These are phyloP conservation scores for Eimeria praecox DNA, from an alignment of 169 alveolate species.

Conservation along the genomic window DNA sequence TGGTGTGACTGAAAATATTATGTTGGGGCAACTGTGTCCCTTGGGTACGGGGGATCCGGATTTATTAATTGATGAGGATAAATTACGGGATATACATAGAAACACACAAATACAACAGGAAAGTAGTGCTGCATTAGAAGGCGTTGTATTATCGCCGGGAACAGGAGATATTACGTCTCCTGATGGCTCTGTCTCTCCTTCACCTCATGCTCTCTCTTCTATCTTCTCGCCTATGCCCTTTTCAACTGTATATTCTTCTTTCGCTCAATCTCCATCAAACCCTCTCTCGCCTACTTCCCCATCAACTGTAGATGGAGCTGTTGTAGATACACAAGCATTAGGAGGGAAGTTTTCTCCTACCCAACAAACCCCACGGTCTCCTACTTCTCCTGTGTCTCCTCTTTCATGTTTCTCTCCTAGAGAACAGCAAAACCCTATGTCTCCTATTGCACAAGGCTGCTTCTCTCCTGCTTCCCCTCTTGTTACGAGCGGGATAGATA, in stretches of 20 bases:
- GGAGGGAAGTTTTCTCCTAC: conserved; percentile 95
- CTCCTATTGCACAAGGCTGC: conserved; percentile 83
- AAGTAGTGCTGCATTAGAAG: conserved; percentile 85
- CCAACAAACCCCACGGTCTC: conserved; percentile 92
- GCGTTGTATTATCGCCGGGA: conserved; percentile 87
- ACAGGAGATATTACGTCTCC: conserved; percentile 85
- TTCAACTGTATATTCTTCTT: conserved; percentile 58
- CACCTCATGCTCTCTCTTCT: conserved; percentile 88
- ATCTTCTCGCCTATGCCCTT: conserved; percentile 89
- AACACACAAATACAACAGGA: conserved; percentile 89
- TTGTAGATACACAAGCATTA: conserved; percentile 87
- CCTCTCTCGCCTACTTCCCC: conserved; percentile 80
- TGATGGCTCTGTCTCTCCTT: conserved; percentile 89
- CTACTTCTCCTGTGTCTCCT: conserved; percentile 89
- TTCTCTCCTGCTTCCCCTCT: conserved; percentile 87
- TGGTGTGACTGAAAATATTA: conserved; percentile 98
- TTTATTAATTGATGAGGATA: conserved; percentile 94
- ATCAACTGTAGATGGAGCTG: conserved; percentile 31
- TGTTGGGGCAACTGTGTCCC: conserved; percentile 97
- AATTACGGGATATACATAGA: conserved; percentile 93
- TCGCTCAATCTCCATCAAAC: conserved; percentile 73
- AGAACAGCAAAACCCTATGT: conserved; percentile 80
- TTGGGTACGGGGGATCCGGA: conserved; percentile 97
- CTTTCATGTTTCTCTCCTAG: conserved; percentile 82
- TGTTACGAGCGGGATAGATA: conserved; percentile 59